phyloP scores from a whole-genome alignment of 371 early-diverging fungal genomes.

The Dipsacomyces acuminosporus region DNA sequence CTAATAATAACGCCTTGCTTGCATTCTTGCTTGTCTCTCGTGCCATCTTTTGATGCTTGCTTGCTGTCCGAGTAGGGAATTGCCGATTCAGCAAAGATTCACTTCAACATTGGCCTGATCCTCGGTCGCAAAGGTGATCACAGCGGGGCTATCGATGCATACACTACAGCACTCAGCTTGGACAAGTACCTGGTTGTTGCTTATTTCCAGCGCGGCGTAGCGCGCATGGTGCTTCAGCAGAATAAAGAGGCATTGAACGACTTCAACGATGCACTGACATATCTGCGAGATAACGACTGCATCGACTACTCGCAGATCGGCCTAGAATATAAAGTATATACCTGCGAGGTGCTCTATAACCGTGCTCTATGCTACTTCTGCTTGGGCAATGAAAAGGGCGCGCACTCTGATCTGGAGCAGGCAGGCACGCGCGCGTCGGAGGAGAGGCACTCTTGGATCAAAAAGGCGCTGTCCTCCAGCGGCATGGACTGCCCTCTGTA shows the following conservation, averaged over 20 bases:
- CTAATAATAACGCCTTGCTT: not conserved
- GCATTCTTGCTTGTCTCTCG: not conserved
- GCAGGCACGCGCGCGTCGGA: slow-evolving; percentile 66
- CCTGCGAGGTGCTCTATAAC: slow-evolving; percentile 87
- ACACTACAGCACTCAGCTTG: slow-evolving; percentile 63
- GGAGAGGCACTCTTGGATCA: slow-evolving; percentile 67
- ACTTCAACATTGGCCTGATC: slow-evolving; percentile 90
- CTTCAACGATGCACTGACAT: slow-evolving; percentile 66
- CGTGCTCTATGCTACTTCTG: slow-evolving; percentile 79
- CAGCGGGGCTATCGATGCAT: slow-evolving; percentile 72
- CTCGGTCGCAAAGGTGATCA: slow-evolving; percentile 68
- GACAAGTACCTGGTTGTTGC: slow-evolving; percentile 90
- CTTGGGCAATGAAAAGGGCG: slow-evolving; percentile 66
- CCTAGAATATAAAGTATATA: slow-evolving; percentile 76
- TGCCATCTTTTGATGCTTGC: not conserved
- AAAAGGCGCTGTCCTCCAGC: slow-evolving; percentile 64
- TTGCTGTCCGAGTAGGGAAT: slow-evolving; percentile 58
- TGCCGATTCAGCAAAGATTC: slow-evolving; percentile 88
- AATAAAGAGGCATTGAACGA: slow-evolving; percentile 67
- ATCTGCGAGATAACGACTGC: slow-evolving; percentile 78
- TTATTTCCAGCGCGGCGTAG: slow-evolving; percentile 86
- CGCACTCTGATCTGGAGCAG: slow-evolving; percentile 68
- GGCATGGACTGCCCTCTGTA: slow-evolving; percentile 72
- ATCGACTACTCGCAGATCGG: slow-evolving; percentile 96
- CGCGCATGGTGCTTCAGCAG: slow-evolving; percentile 62